Conservation (phyloP, 352 stramenopile species). For the Phytophthora europaea region DNA sequence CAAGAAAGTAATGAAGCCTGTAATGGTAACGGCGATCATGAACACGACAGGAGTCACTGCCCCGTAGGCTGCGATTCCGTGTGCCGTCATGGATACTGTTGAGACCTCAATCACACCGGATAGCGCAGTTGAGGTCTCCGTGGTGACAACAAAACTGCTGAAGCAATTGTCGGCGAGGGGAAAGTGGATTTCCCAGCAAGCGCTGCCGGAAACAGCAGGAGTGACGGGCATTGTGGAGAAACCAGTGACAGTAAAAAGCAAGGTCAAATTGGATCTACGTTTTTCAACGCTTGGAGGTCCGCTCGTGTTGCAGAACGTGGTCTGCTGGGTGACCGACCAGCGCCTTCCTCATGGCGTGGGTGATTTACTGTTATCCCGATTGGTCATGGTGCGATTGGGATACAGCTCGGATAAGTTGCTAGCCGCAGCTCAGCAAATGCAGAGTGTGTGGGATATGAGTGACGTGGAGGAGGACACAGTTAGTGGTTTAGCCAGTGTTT, state of each 20-base stretch:
- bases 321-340: too few relatives aligned
- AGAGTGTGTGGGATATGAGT: slow-evolving; percentile 20
- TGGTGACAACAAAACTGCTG: neutral
- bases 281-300: too few relatives aligned
- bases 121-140: neutral
- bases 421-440: slow-evolving; percentile 11
- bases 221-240: too few relatives aligned
- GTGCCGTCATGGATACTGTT: neutral
- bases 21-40: neutral
- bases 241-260: too few relatives aligned
- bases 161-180: too few relatives aligned
- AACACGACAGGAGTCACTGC: neutral
- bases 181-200: too few relatives aligned
- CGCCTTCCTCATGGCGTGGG: neutral
- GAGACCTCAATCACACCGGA: neutral
- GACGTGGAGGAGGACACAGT: slow-evolving; percentile 1
- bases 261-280: too few relatives aligned
- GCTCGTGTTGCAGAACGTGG: too few relatives aligned
- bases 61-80: neutral
- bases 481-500: slow-evolving; percentile 3
- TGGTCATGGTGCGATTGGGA: neutral
- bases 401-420: slow-evolving; percentile 15
- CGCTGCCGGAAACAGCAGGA: too few relatives aligned
- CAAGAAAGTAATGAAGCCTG: slow-evolving; percentile 4
- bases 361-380: slow-evolving; percentile 14